phyloP scores from a whole-genome alignment of 257 asterid genomes.

The Solanum medicagineum region DNA sequence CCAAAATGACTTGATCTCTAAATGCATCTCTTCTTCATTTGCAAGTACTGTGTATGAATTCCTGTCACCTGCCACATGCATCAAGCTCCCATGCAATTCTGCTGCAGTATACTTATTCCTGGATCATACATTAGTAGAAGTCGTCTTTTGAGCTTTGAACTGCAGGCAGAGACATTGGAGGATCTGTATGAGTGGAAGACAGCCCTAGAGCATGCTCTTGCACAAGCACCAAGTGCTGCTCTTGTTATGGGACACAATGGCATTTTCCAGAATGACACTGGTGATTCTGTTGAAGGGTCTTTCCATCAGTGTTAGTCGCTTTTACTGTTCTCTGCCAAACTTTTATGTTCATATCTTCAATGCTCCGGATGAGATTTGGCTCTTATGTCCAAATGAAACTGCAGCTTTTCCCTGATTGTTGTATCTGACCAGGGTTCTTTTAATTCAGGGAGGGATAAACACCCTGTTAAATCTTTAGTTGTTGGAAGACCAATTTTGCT shows the following conservation, averaged over 20 bases:
- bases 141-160: slow-evolving; percentile 2
- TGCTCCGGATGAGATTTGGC: not conserved
- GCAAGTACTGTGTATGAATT: not conserved
- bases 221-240: slow-evolving; percentile 90
- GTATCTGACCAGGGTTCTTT: slow-evolving; percentile 9
- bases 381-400: not conserved
- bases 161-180: slow-evolving; percentile 79
- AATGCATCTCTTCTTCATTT: not conserved
- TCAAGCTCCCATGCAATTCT: not conserved
- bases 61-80: not conserved
- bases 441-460: slow-evolving; percentile 81
- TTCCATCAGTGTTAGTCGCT: slow-evolving; percentile 62
- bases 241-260: slow-evolving; percentile 96
- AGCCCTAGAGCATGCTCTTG: slow-evolving; percentile 86
- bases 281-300: slow-evolving; percentile 63
- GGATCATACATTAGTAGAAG: not conserved
- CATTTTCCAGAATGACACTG: slow-evolving; percentile 63
- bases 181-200: slow-evolving; percentile 94
- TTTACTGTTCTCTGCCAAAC: not conserved
- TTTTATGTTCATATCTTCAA: not conserved
- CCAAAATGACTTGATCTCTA: not conserved
- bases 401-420: not conserved
- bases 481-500: slow-evolving; percentile 94
- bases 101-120: not conserved
- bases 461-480: slow-evolving; percentile 78